phyloP scores from a whole-genome alignment of 1,284 basidiomycete genomes.

The Apiotrichum akiyoshidainum region DNA sequence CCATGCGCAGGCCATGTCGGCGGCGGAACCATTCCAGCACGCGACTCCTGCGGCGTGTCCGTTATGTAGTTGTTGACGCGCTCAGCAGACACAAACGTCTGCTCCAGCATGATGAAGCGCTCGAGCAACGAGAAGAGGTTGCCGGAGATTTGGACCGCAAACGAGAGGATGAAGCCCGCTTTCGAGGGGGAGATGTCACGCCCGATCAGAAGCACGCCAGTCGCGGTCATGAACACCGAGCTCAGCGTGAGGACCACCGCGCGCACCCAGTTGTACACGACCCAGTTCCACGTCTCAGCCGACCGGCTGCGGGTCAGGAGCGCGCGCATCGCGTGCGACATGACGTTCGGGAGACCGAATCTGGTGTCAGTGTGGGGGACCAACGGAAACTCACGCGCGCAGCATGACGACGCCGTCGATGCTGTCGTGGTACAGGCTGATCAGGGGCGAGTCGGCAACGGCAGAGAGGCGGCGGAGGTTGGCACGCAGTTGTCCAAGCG shows the following conservation, averaged over 20 bases:
- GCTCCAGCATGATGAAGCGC: slow-evolving; percentile 30
- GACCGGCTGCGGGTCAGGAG: slow-evolving; percentile 40
- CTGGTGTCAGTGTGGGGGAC: not conserved
- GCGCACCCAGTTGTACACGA: slow-evolving; percentile 41
- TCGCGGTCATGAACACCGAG: slow-evolving; percentile 38
- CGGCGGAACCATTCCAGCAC: slow-evolving; percentile 43
- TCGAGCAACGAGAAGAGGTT: slow-evolving; percentile 40
- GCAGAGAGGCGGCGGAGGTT: slow-evolving; percentile 42
- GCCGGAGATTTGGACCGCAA: slow-evolving; percentile 44
- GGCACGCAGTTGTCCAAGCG: slow-evolving; percentile 44
- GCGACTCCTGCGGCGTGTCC: slow-evolving; percentile 31
- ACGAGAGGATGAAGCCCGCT: slow-evolving; percentile 52
- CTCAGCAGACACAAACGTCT: slow-evolving; percentile 50
- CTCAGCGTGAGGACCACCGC: slow-evolving; percentile 33
- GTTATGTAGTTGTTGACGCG: slow-evolving; percentile 50
- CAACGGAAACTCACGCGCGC: slow-evolving; percentile 40
- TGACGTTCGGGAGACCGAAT: slow-evolving; percentile 41
- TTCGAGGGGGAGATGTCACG: slow-evolving; percentile 46
- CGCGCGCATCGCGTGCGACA: slow-evolving; percentile 38
- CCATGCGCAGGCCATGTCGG: slow-evolving; percentile 66
- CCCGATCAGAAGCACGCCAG: slow-evolving; percentile 51
- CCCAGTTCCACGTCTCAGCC: slow-evolving; percentile 36
- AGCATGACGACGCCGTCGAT: slow-evolving; percentile 53
- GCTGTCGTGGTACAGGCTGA: slow-evolving; percentile 51
- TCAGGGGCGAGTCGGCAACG: slow-evolving; percentile 49